Percentiles rank a stretch among this genome's conserved stretches.
Conservation (phyloP, 2,329 filamentous ascomycete genomes). For the Onygenales sp. region DNA sequence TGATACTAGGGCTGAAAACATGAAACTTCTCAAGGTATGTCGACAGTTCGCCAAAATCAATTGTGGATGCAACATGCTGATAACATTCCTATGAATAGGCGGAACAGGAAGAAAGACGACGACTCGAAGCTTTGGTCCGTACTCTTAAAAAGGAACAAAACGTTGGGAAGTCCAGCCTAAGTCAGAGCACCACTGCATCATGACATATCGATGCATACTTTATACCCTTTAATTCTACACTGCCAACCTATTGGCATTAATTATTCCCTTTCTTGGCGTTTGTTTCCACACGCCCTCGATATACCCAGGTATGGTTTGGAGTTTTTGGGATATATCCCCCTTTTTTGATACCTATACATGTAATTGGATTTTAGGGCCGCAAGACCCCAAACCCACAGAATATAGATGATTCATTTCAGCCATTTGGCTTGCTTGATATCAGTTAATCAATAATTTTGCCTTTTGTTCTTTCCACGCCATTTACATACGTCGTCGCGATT, state of each 20-base stretch:
- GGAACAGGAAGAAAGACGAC: constrained; percentile 62
- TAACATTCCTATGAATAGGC: constrained; percentile 35
- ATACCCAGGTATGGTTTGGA: too few relatives aligned
- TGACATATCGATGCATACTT: constrained; percentile 14
- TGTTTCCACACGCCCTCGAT: too few relatives aligned
- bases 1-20: constrained; percentile 57
- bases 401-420: background rate
- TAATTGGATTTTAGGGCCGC: too few relatives aligned
- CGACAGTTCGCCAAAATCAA: constrained; percentile 7
- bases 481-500: background rate
- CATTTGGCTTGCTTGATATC: background rate
- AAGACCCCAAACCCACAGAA: too few relatives aligned
- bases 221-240: background rate
- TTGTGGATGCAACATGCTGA: constrained; percentile 14
- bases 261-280: background rate
- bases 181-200: constrained; percentile 25
- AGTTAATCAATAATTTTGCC: background rate
- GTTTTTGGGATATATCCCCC: too few relatives aligned
- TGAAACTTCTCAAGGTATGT: constrained; percentile 56
- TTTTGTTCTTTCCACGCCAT: background rate
- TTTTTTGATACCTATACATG: too few relatives aligned
- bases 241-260: background rate
- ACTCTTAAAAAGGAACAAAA: constrained; percentile 34
- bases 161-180: constrained; percentile 24
- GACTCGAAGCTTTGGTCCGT: constrained; percentile 55